Evolutionary conservation across 495 filamentous ascomycete species (phyloP), one percentile per base, ranked within the genome.

Genomic region (Evernia prunastri): DNA sequence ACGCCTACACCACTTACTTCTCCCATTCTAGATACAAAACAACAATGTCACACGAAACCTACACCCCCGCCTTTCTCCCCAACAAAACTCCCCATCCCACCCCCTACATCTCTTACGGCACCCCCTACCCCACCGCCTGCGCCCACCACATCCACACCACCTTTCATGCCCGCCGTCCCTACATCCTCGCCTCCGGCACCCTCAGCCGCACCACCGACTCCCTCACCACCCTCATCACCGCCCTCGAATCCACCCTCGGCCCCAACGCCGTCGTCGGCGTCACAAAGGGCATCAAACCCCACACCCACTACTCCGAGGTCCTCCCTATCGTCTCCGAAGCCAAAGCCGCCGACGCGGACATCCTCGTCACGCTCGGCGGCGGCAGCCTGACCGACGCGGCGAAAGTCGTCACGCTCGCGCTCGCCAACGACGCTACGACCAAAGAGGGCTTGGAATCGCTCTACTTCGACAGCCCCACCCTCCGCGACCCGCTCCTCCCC

Each of bases 311-410:
- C 79, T 80, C 81, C 27, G 86, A 87, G 60, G 75, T 87, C 4
- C 63, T 87, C 4, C 76, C 82, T 45, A 80, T 87, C 37, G 70
- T 77, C 15, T 68, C 76, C 6, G 83, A 87, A 11, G 73, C 80
- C 2, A 69, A 76, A n/a, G 68, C 69, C 23, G 73, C 73, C 20
- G 61, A 77, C 13, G 81, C 80, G 6, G 85, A 89, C 75, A 68
- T 80, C 35, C 70, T 88, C 43, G 68, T 89, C 40, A 88, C 85
- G 0, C 72, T 88, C 4, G 86, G 86, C 37, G 86, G 77, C 18
- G 85, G 85, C 0, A 83, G 80, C 40, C 68, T 87, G 66, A 84
- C 84, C 1, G 86, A 88, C 69, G 83, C 74, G 0, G 83, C 83
- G 4, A 88, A 87, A 71, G 76, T 88, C 7, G 73, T 84, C 61